phyloP scores from a whole-genome alignment of 441 rosid species.

The Gossypium laxum region DNA sequence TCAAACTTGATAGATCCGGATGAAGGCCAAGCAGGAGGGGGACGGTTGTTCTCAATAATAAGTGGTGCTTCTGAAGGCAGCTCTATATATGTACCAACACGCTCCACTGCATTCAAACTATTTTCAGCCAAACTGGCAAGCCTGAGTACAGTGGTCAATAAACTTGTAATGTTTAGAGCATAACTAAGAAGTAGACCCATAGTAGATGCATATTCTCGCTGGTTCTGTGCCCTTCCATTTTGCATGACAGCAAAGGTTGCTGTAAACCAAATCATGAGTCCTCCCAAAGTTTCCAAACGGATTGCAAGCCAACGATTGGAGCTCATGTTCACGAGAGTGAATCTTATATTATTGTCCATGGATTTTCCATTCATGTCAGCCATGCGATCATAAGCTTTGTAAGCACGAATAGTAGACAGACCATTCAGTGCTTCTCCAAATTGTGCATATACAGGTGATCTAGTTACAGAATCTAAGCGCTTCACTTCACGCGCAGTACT shows the following conservation, averaged over 20 bases:
- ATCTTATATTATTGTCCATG: constrained; percentile 79
- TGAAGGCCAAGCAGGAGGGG: constrained; percentile 92
- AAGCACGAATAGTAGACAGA: constrained; percentile 71
- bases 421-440: constrained; percentile 91
- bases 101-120: constrained; percentile 82
- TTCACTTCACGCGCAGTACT: constrained; percentile 88
- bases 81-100: constrained; percentile 70
- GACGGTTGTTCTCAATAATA: constrained; percentile 58
- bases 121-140: constrained; percentile 88
- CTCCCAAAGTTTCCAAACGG: constrained; percentile 78
- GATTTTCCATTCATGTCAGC: constrained; percentile 71
- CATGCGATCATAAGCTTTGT: constrained; percentile 82
- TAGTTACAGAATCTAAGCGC: constrained; percentile 69
- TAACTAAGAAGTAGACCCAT: constrained; percentile 94
- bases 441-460: constrained; percentile 94
- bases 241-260: constrained; percentile 92
- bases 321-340: constrained; percentile 60
- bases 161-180: constrained; percentile 66
- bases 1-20: constrained; percentile 73
- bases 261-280: constrained; percentile 86
- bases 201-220: constrained; percentile 68
- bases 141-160: constrained; percentile 69
- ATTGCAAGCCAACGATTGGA: constrained; percentile 88
- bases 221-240: constrained; percentile 66
- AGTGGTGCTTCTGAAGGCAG: constrained; percentile 78